phyloP scores from a whole-genome alignment of 768 basidiomycete genomes.

The Pleurotus eryngii region DNA sequence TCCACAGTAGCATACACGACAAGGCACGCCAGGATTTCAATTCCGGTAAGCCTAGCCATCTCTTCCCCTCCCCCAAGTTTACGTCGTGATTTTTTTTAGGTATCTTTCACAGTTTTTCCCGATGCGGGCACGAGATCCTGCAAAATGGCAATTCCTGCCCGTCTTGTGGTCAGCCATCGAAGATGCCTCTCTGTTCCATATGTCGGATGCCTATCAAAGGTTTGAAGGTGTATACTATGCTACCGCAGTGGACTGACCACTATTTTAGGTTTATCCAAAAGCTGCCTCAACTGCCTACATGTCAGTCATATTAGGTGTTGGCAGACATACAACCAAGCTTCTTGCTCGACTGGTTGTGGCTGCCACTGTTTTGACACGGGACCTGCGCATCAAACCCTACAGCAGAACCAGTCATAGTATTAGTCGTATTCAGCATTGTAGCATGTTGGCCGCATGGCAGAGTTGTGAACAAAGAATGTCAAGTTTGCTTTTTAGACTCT shows the following conservation, averaged over 20 bases:
- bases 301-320: conserved; percentile 2
- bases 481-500: too few species aligned
- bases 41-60: conserved; percentile 28
- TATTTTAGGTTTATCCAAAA: background rate
- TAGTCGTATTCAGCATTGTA: too few species aligned
- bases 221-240: conserved; percentile 18
- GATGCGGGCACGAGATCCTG: conserved; percentile 34
- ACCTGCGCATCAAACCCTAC: background rate
- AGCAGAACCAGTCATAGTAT: too few species aligned
- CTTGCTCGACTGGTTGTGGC: background rate
- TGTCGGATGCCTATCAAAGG: conserved; percentile 79
- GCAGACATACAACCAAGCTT: background rate
- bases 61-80: conserved; percentile 5
- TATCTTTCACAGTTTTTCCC: conserved; percentile 43
- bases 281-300: conserved; percentile 1
- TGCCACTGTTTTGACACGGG: background rate
- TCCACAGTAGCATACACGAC: conserved; percentile 27
- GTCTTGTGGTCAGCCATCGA: conserved; percentile 38
- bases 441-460: too few species aligned
- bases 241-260: background rate
- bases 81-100: conserved; percentile 26
- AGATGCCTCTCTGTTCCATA: conserved; percentile 58
- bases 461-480: too few species aligned
- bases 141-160: conserved; percentile 37
- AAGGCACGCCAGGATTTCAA: conserved; percentile 18